Conservation (phyloP, 139 green algal species). For the Coccomyxa sp. region DNA sequence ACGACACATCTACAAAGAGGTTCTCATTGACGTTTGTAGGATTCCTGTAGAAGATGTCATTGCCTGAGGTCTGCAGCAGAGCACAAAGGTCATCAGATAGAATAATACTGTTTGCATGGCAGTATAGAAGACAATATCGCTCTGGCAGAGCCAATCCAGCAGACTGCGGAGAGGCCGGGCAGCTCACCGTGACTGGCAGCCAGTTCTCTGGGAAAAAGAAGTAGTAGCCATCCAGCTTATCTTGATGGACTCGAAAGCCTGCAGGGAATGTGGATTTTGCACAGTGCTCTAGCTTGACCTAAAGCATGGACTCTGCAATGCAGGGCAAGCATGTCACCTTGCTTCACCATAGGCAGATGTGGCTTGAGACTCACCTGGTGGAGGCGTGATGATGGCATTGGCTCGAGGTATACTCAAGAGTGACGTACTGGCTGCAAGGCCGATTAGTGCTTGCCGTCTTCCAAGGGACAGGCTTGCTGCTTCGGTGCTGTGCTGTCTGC, state of each 20-base stretch:
- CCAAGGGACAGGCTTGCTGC: too few relatives aligned
- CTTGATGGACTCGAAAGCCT: conserved; percentile 52
- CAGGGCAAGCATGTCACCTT: too few relatives aligned
- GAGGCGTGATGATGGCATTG: background rate
- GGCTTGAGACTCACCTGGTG: background rate
- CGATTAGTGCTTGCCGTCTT: too few relatives aligned
- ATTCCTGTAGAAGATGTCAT: conserved; percentile 89
- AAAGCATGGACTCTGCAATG: too few relatives aligned
- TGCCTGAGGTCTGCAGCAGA: conserved; percentile 60
- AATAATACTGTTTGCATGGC: background rate
- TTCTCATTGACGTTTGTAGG: conserved; percentile 83
- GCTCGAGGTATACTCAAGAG: too few relatives aligned
- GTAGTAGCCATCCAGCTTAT: conserved; percentile 85
- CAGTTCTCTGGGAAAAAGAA: conserved; percentile 78
- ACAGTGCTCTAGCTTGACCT: too few relatives aligned
- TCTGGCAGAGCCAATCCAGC: background rate
- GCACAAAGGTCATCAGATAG: background rate
- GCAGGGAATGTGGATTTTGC: too few relatives aligned
- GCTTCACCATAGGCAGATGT: background rate
- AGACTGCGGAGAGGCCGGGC: too few relatives aligned
- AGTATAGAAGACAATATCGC: background rate
- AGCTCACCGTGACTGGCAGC: conserved; percentile 59
- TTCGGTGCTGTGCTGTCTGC: background rate
- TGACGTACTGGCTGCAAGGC: too few relatives aligned
- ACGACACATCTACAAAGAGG: conserved; percentile 89